Base-by-base conservation (phyloP, 2,329 filamentous ascomycete species). In the Knoxdaviesia capensis region DNA sequence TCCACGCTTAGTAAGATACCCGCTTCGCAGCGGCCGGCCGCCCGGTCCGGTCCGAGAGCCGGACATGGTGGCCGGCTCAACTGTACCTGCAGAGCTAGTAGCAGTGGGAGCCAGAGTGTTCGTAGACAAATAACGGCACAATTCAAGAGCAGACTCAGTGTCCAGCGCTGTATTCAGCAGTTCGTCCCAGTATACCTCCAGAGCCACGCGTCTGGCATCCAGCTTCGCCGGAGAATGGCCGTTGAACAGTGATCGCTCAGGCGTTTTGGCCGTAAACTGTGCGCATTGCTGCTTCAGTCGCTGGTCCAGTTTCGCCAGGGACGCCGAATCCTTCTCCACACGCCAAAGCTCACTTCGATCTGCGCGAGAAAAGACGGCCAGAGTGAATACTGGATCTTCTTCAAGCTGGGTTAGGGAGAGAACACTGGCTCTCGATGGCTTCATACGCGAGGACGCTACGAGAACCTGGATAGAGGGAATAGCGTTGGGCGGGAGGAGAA, bases 191-290 rank as follows among this genome's bases (percentile, higher is more conserved):
- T 96, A 98, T 6, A 71, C 63, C 50, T 94, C 84, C 40, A 98
- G 64, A 1, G 84, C 84, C 29, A 69, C 63, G 48, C 88, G 76
- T 47, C 90, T 76, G 11, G 85, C 81, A 61, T 98, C 90, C 39
- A 98, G 74, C 56, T 88, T 93, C 6, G 87, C 87, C 5, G 90
- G 90, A 3, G 90, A 83, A 59, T 98, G 88, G 0, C 90, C 90
- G 47, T 69, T 85, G 57, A 98, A 98, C 5, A 98, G 64, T 4
- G 76, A 77, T 47, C 82, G 74, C 48, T 98, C 90, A 0, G 90
- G 90, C 3, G 87, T 73, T 55, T 66, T 85, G 7, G 77, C 80
- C 7, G 71, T 72, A 52, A 93, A 86, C 5, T 68, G 62, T n/a
- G 72, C 62, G 38, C 78, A 73, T 28, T 32, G 44, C 43, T 81